Percentiles rank a stretch among this genome's conserved stretches.
These are phyloP conservation scores for Terfezia boudieri DNA, from an alignment of 495 filamentous ascomycete species.

Conservation along the genomic window DNA sequence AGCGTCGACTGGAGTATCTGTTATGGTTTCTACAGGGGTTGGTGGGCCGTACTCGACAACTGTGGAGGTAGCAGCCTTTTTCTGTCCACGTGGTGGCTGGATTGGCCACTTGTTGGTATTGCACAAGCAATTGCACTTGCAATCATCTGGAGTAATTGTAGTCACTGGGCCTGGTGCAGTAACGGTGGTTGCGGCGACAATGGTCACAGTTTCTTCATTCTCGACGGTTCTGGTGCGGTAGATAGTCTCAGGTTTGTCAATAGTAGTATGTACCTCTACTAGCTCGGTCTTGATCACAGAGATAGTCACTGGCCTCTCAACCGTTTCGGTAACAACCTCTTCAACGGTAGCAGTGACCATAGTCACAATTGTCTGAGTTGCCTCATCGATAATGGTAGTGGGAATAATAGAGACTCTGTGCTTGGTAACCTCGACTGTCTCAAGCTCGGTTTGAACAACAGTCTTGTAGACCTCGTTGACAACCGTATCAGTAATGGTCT, in stretches of 20 bases:
- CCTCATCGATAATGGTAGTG: background rate
- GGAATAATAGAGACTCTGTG: background rate
- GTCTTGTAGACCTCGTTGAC: background rate
- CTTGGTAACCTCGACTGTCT: background rate
- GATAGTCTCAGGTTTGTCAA: background rate
- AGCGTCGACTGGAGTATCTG: no score
- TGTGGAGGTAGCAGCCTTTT: no score
- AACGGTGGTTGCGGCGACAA: background rate
- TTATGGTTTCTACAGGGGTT: no score
- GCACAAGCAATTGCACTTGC: background rate
- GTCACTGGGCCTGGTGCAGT: background rate
- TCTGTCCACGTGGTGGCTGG: no score
- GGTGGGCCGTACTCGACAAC: no score
- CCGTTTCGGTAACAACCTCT: background rate
- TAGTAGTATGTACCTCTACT: background rate
- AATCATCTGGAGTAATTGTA: background rate
- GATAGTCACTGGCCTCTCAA: background rate
- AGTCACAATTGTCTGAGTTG: background rate
- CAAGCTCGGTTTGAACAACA: background rate
- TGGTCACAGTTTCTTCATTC: background rate
- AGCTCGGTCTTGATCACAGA: background rate
- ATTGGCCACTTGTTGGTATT: background rate
- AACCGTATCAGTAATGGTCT: background rate
- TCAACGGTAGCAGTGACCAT: background rate
- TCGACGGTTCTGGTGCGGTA: background rate